Percentiles rank a stretch among this genome's conserved stretches.
Conservation (phyloP, 176 grass and related monocot genomes). For the Ampelocalamus luodianensis region DNA sequence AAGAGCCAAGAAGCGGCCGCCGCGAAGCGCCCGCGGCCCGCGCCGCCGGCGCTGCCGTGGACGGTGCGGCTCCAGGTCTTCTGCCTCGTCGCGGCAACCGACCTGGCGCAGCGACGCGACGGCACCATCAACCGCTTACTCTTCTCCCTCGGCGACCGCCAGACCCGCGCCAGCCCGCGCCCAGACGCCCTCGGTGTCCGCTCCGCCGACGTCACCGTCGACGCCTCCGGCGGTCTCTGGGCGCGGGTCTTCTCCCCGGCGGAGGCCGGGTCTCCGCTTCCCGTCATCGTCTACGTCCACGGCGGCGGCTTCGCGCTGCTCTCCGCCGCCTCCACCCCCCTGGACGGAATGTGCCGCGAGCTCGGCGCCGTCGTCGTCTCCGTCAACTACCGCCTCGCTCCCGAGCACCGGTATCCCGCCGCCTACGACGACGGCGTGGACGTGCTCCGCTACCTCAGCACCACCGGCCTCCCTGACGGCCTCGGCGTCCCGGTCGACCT, state of each 20-base stretch:
- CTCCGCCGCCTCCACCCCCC: conserved; percentile 41
- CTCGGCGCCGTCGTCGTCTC: conserved; percentile 30
- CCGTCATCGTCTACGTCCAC: conserved; percentile 59
- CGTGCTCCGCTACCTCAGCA: conserved; percentile 24
- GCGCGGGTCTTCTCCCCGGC: conserved; percentile 50
- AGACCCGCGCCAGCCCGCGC: not conserved
- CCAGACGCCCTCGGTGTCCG: conserved; percentile 39
- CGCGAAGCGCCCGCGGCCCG: too few species aligned
- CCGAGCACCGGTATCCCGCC: conserved; percentile 45
- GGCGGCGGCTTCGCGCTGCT: conserved; percentile 60
- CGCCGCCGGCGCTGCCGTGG: not conserved
- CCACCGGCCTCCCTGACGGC: not conserved
- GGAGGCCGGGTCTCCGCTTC: not conserved
- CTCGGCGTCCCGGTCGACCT: conserved; percentile 8
- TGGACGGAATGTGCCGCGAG: conserved; percentile 44
- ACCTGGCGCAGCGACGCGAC: conserved; percentile 38
- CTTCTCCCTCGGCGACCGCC: conserved; percentile 48
- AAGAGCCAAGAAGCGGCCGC: not conserved
- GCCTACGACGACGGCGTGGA: conserved; percentile 35
- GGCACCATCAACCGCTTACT: conserved; percentile 55
- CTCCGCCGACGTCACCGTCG: conserved; percentile 48
- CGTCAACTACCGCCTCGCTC: conserved; percentile 53
- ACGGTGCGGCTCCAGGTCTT: conserved; percentile 41
- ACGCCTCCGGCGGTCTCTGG: conserved; percentile 45
- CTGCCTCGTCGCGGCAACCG: not conserved